phyloP scores from a whole-genome alignment of 805 yeast genomes.

The Candida pini region DNA sequence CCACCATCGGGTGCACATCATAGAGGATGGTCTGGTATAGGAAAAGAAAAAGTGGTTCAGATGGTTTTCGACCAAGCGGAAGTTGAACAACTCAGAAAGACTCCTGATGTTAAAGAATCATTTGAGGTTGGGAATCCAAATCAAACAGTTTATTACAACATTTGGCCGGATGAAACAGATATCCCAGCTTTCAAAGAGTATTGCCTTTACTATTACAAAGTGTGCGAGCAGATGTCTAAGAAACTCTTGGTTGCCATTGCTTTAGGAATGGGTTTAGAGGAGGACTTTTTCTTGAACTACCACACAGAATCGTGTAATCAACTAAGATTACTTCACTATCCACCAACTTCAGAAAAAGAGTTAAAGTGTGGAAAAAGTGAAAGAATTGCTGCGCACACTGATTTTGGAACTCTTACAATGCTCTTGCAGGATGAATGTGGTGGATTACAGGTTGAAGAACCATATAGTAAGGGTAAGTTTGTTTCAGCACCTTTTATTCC shows the following conservation, averaged over 20 bases:
- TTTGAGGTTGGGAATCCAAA: slow-evolving; percentile 27
- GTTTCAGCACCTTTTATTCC: slow-evolving; percentile 25
- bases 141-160: slow-evolving; percentile 11
- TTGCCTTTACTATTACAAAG: slow-evolving; percentile 11
- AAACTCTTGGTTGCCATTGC: slow-evolving; percentile 19
- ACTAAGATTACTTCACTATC: slow-evolving; percentile 30
- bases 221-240: slow-evolving; percentile 21
- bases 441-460: slow-evolving; percentile 33
- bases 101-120: slow-evolving; percentile 31
- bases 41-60: slow-evolving; percentile 19
- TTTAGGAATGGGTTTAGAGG: slow-evolving; percentile 25
- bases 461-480: slow-evolving; percentile 25
- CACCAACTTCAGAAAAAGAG: slow-evolving; percentile 23
- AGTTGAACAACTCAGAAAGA: slow-evolving; percentile 9
- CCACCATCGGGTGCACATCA: slow-evolving; percentile 19
- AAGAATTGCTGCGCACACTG: slow-evolving; percentile 37
- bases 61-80: slow-evolving; percentile 17
- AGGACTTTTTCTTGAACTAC: slow-evolving; percentile 22
- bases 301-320: slow-evolving; percentile 25
- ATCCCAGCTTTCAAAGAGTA: slow-evolving; percentile 26
- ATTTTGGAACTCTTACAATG: slow-evolving; percentile 32
- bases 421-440: slow-evolving; percentile 31
- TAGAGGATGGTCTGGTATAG: slow-evolving; percentile 23
- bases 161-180: slow-evolving; percentile 19
- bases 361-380: slow-evolving; percentile 23